Percentiles rank a stretch among this genome's conserved stretches.
Conservation (phyloP, 129 eudicot genomes). For the Tagetes erecta region DNA sequence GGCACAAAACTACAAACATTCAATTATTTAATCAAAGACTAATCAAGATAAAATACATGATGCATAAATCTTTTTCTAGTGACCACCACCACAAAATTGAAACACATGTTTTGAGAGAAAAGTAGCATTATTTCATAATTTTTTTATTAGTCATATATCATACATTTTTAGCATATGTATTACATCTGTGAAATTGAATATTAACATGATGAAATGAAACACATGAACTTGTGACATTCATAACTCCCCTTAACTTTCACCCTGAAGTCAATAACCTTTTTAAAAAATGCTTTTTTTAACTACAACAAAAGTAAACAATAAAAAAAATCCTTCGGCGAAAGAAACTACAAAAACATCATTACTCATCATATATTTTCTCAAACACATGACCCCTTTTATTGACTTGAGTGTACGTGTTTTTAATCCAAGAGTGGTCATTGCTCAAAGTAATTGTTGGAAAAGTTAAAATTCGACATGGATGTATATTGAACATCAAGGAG, state of each 20-base stretch:
- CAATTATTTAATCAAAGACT: background rate
- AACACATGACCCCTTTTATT: background rate
- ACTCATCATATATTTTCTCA: background rate
- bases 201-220: background rate
- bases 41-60: background rate
- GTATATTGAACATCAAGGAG: background rate
- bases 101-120: background rate
- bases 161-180: background rate
- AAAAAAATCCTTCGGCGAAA: background rate
- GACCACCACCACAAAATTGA: background rate
- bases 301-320: background rate
- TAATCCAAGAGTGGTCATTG: background rate
- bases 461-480: slow-evolving; percentile 1
- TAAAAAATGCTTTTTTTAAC: background rate
- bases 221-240: background rate
- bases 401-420: background rate
- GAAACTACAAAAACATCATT: slow-evolving; percentile 2
- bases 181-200: background rate
- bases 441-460: slow-evolving; percentile 12
- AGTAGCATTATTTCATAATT: background rate
- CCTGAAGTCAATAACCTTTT: background rate
- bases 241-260: too few relatives aligned
- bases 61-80: background rate
- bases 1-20: slow-evolving; percentile 5
- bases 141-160: background rate